Base-by-base conservation (phyloP, 2,329 filamentous ascomycete genomes). In the Monascus ruber region DNA sequence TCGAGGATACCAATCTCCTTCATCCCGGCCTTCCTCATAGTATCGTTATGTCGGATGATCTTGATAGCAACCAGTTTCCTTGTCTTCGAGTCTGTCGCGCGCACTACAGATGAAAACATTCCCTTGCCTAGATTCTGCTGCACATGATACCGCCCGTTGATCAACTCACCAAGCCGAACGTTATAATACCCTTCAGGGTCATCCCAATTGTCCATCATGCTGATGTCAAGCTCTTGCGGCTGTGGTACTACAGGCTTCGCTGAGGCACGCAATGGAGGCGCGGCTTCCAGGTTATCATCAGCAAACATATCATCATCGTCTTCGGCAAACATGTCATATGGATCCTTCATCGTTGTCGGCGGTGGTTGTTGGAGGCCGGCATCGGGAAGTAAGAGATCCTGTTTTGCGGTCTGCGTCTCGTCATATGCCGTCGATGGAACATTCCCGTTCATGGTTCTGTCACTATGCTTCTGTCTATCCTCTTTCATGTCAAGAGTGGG, bases 171-270 rank as follows among this genome's bases (percentile, higher is more conserved):
- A 32, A 87, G 79, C 41, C 93, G 86, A 42, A 95, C 81, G 63
- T 91, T 93, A 71, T 96, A 98, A 60, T 96, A 96, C 5, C 89
- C 91, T 55, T 98, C 87, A 38, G 83, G 79, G 57, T 96, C 91
- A 56, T 94, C 88, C 80, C 80, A 85, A 43, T 94, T 89, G 54
- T 96, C 89, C 38, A 95, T 76, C 60, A 89, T 84, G 45, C 81
- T 85, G 46, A 79, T 79, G 55, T 77, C 75, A 38, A 78, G 60
- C 60, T 81, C 66, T 62, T 79, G 66, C 49, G 69, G 71, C 59
- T 70, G 69, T 31, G 68, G 67, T 7, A 69, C 55, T 24, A 63
- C 67, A 34, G 71, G 68, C 33, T 70, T 68, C 17, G 71, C 70
- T 27, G 70, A 69, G 27, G 63, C 62, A 38, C 66, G 61, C 24